Evolutionary conservation across 805 yeast species (phyloP), one percentile per base, ranked within the genome.

Genomic region (Grigorovia humatica): DNA sequence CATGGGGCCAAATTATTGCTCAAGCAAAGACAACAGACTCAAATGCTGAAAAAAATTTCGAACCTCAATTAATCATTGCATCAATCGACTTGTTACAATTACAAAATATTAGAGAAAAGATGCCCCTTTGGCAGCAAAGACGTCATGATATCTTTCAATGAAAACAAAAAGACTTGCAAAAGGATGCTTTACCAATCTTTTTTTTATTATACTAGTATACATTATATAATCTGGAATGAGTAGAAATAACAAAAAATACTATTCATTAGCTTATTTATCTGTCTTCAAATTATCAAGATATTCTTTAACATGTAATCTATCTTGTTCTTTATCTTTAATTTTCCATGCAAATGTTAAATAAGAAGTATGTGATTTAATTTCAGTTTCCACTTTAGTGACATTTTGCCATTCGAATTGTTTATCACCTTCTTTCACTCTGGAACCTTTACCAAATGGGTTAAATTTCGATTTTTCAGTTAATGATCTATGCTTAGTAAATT

Each of bases 401-500:
- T 87, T 76, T 52, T 74, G 72, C 99, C 99, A 93, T 30, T 79
- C 70, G 65, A 74, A 93, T 2, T 75, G 76, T 4, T 74, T 78
- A 62, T 91, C 97, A 51, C 99, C 99, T 70, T 91, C 97, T 59
- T 75, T 78, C 43, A 93, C 77, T 57, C 96, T 78, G 55, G 76
- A 70, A 13, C 98, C 97, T 63, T 81, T 85, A 2, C 99, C 98
- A 73, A 93, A 93, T 5, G 98, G 97, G 65, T 91, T 90, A 68
- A 75, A 90, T 20, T 86, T 85, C 51, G 71, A 71, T 66, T 64
- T 70, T 51, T 71, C 75, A 5, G 71, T 66, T 19, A 55, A 52
- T 11, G 66, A 65, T 48, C n/a, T 61, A 57, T 18, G 59, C 53
- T 15, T 56, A 43, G 29, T 61, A 12, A 30, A 20, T 27, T 19